Conservation (phyloP, 805 yeast species). For the Ogataea siamensis region DNA sequence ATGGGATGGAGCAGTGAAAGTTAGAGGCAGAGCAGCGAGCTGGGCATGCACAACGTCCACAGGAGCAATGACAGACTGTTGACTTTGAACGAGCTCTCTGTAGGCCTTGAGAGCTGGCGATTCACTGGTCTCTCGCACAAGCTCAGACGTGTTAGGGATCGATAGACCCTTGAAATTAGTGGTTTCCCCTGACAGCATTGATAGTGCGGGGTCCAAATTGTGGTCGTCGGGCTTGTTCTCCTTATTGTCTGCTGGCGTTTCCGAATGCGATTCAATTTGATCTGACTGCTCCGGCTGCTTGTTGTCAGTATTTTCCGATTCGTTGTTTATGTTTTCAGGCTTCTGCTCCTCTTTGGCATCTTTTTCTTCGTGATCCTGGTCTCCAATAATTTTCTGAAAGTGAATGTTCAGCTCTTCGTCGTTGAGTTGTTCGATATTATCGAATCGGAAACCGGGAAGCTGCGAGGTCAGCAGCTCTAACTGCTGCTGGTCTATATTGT, state of each 20-base stretch:
- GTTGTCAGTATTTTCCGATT: constrained; percentile 1
- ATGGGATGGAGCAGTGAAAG: constrained; percentile 53
- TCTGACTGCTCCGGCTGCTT: constrained; percentile 2
- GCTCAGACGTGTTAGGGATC: constrained; percentile 36
- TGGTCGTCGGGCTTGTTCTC: constrained; percentile 10
- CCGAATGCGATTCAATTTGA: constrained; percentile 1
- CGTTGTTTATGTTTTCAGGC: background rate
- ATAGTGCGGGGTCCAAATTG: constrained; percentile 13
- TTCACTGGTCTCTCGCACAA: constrained; percentile 26
- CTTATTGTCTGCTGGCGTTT: constrained; percentile 4
- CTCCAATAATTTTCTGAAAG: constrained; percentile 28
- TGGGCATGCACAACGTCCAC: constrained; percentile 42
- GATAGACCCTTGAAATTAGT: constrained; percentile 32
- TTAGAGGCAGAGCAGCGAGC: constrained; percentile 58
- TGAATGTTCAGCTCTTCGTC: constrained; percentile 32
- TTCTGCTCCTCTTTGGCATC: constrained; percentile 4
- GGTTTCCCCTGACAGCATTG: constrained; percentile 15
- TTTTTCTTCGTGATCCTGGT: constrained; percentile 7
- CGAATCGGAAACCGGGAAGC: constrained; percentile 27
- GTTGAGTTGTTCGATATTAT: constrained; percentile 23
- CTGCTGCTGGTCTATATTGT: constrained; percentile 8
- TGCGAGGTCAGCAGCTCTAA: constrained; percentile 27
- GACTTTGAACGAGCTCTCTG: constrained; percentile 24
- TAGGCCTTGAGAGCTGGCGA: constrained; percentile 30
- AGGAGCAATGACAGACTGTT: constrained; percentile 19